Evolutionary conservation across 2,329 filamentous ascomycete species (phyloP).

Genomic region (Pseudocercospora eumusae): DNA sequence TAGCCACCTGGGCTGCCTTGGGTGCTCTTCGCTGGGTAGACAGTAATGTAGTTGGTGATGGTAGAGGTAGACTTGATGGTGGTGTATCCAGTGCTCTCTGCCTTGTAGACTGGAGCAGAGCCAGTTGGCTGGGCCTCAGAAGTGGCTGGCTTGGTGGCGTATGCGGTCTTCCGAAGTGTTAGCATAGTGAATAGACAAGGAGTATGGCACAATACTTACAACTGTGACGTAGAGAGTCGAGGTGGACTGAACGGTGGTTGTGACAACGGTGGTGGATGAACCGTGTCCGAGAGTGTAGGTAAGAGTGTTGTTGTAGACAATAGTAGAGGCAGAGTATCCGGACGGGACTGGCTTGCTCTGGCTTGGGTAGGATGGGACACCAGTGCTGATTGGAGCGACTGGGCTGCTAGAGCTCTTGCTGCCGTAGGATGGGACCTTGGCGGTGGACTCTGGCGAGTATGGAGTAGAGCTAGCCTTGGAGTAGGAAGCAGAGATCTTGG

Average conservation of each 20-base stretch:
- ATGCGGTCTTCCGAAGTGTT: conserved; percentile 27
- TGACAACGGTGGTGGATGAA: conserved; percentile 39
- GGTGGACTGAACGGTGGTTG: conserved; percentile 41
- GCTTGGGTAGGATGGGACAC: conserved; percentile 24
- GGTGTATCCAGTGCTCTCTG: conserved; percentile 28
- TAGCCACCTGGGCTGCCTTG: conserved; percentile 19
- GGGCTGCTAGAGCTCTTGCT: conserved; percentile 25
- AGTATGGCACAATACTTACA: conserved; percentile 9
- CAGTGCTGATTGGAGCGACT: conserved; percentile 23
- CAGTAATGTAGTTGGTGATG: conserved; percentile 39
- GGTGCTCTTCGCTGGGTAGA: conserved; percentile 33
- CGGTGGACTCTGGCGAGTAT: conserved; percentile 15
- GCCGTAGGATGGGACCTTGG: conserved; percentile 10
- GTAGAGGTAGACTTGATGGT: conserved; percentile 39
- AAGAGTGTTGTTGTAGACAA: conserved; percentile 37
- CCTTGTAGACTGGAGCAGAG: conserved; percentile 14
- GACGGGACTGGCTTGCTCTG: conserved; percentile 24
- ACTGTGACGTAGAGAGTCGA: conserved; percentile 37
- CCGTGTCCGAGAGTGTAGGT: conserved; percentile 42
- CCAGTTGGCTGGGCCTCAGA: conserved; percentile 15
- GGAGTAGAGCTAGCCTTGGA: conserved; percentile 18
- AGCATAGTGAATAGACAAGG: neutral
- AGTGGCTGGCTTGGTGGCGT: conserved; percentile 29
- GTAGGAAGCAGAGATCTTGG: conserved; percentile 22
- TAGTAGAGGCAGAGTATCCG: conserved; percentile 30